Evolutionary conservation across 805 yeast species (phyloP).

Genomic region (Zygosaccharomyces siamensis): DNA sequence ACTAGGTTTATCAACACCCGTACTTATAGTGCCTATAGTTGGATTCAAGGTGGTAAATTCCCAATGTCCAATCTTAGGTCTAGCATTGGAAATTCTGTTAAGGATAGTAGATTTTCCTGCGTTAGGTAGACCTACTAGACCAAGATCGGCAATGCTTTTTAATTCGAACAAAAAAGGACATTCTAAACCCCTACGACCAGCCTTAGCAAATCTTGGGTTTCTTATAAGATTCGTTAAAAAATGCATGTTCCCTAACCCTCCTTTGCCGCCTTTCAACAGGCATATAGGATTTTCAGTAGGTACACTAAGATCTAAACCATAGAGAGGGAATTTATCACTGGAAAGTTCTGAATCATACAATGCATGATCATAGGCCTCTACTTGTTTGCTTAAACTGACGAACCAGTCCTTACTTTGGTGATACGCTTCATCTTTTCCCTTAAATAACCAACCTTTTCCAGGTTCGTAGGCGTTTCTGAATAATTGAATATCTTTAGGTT

Average conservation of each 20-base stretch:
- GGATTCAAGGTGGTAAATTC: constrained; percentile 93
- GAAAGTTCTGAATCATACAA: constrained; percentile 51
- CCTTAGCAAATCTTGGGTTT: constrained; percentile 84
- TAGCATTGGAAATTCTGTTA: constrained; percentile 81
- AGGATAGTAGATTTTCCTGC: constrained; percentile 93
- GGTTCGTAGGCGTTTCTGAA: constrained; percentile 55
- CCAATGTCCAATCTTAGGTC: constrained; percentile 94
- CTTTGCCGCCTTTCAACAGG: constrained; percentile 78
- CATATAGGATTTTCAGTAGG: constrained; percentile 63
- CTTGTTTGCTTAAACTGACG: constrained; percentile 54
- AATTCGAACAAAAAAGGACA: constrained; percentile 73
- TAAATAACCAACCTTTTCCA: constrained; percentile 88
- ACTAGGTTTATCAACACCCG: constrained; percentile 54
- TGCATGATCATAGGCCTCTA: constrained; percentile 59
- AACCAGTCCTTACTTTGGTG: constrained; percentile 67
- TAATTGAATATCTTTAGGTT: constrained; percentile 51
- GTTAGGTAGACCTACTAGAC: constrained; percentile 91
- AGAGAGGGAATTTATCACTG: constrained; percentile 68
- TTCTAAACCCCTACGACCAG: constrained; percentile 67
- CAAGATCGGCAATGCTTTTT: constrained; percentile 86
- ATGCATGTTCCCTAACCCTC: constrained; percentile 97
- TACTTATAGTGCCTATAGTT: constrained; percentile 77
- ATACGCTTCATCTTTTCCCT: constrained; percentile 68
- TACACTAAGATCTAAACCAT: constrained; percentile 69
- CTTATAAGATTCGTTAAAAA: constrained; percentile 78